A percentile compares a stretch with the other conserved stretches of the same genome.
Conservation (phyloP, 768 basidiomycete species). For the Candolleomyces eurysporus region DNA sequence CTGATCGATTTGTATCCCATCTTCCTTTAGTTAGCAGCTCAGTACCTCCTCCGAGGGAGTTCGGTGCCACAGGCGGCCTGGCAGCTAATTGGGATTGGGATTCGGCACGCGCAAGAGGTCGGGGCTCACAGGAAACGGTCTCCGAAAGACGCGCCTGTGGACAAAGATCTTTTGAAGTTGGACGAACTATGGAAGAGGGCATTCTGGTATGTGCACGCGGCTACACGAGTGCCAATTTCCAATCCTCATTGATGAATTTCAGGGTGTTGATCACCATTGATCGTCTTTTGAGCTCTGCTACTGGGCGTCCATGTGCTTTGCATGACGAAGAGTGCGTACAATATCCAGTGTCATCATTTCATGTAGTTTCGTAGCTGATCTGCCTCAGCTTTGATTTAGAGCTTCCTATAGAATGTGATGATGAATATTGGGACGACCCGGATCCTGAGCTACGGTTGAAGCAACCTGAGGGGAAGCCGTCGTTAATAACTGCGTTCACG, state of each 20-base stretch:
- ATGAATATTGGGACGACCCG: constrained; percentile 42
- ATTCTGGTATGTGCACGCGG: constrained; percentile 40
- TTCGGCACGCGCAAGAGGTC: constrained; percentile 75
- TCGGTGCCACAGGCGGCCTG: constrained; percentile 64
- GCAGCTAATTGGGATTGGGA: constrained; percentile 67
- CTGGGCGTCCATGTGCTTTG: constrained; percentile 65
- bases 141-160: constrained; percentile 19
- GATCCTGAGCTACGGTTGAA: constrained; percentile 49
- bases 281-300: constrained; percentile 37
- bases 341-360: not conserved
- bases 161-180: constrained; percentile 20
- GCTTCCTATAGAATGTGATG: constrained; percentile 56
- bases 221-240: not conserved
- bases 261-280: constrained; percentile 32
- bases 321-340: constrained; percentile 64
- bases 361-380: not conserved
- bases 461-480: constrained; percentile 62
- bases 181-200: constrained; percentile 41
- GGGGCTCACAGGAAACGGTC: constrained; percentile 60
- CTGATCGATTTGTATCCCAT: not conserved
- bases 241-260: not conserved
- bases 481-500: constrained; percentile 50
- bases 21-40: constrained; percentile 36
- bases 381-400: constrained; percentile 58
- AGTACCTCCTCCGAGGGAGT: constrained; percentile 52